Percentiles rank a stretch among this genome's conserved stretches.
These are phyloP conservation scores for Neoboletus subvelutipes DNA, from an alignment of 768 basidiomycete species.

Conservation along the genomic window DNA sequence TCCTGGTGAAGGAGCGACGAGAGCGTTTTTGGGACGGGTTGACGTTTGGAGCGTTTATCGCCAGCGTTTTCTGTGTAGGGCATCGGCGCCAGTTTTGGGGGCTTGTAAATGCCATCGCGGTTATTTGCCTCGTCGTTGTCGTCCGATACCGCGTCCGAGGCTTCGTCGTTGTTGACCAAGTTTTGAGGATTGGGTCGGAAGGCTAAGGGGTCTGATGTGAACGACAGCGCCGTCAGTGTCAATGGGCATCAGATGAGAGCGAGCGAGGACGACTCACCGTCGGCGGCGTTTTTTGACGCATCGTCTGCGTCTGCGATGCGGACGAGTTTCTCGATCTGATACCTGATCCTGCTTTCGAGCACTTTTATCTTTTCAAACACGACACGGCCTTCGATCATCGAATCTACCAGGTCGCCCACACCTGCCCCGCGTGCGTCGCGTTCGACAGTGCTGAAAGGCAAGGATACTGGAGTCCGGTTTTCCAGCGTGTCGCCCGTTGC, in stretches of 20 bases:
- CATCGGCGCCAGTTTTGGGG: slow-evolving; percentile 86
- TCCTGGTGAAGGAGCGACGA: slow-evolving; percentile 50
- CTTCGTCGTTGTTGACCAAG: slow-evolving; percentile 48
- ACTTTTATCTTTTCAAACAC: slow-evolving; percentile 86
- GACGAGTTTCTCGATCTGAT: slow-evolving; percentile 95
- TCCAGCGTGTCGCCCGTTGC: slow-evolving; percentile 63
- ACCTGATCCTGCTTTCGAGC: slow-evolving; percentile 84
- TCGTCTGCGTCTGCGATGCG: slow-evolving; percentile 74
- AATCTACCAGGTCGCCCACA: slow-evolving; percentile 77
- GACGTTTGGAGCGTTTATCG: slow-evolving; percentile 46
- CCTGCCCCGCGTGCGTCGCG: slow-evolving; percentile 54
- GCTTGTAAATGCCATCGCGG: slow-evolving; percentile 66
- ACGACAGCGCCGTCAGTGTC: neutral
- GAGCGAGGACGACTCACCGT: slow-evolving; percentile 49
- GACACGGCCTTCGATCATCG: slow-evolving; percentile 74
- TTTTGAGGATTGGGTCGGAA: slow-evolving; percentile 90
- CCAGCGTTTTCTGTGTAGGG: slow-evolving; percentile 68
- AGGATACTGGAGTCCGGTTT: slow-evolving; percentile 46
- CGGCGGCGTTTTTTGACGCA: slow-evolving; percentile 42
- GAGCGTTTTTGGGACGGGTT: slow-evolving; percentile 65
- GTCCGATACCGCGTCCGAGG: slow-evolving; percentile 34
- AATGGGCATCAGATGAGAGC: neutral
- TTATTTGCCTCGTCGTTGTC: slow-evolving; percentile 17
- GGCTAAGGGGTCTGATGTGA: slow-evolving; percentile 73
- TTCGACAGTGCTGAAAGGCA: slow-evolving; percentile 52